A percentile compares a stretch with the other conserved stretches of the same genome.
Evolutionary conservation across 352 stramenopile genomes (phyloP).

Genomic region (Blastocystis sp.): DNA sequence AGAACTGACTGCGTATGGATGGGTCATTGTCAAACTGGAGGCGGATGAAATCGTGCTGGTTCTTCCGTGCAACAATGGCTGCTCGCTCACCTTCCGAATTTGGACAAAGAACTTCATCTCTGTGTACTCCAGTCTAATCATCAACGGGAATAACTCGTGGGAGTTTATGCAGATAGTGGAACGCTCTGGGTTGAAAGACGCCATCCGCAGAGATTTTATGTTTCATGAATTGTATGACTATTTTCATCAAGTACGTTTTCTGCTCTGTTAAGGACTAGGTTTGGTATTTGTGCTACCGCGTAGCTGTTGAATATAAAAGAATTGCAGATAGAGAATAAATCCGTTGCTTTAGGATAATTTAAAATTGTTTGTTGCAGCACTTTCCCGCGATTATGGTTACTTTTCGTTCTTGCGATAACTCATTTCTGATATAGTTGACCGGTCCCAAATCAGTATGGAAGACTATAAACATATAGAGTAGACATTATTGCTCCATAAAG

Average conservation of each 20-base stretch:
- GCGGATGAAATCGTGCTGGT: not conserved
- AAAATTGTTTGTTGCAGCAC: not conserved
- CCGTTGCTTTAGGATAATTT: not conserved
- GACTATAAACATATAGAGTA: conserved; percentile 57
- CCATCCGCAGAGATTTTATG: not conserved
- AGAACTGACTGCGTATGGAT: not conserved
- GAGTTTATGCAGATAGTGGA: not conserved
- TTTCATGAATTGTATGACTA: conserved; percentile 48
- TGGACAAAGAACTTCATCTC: conserved; percentile 46
- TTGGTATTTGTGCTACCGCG: not conserved
- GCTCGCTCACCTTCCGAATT: not conserved
- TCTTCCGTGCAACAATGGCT: not conserved
- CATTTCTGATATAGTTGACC: not conserved
- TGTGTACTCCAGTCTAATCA: not conserved
- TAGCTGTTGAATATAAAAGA: not conserved
- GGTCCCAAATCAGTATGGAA: not conserved
- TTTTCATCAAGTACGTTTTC: not conserved
- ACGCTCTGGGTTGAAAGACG: not conserved
- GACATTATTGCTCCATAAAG: not conserved
- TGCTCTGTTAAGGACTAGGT: not conserved
- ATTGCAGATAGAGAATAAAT: not conserved
- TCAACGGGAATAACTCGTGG: not conserved
- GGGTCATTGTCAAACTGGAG: not conserved
- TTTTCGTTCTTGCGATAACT: not conserved
- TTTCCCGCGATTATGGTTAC: not conserved